Evolutionary conservation across 768 basidiomycete species (phyloP), one percentile per base, ranked within the genome.

Genomic region (Mycena crocata): DNA sequence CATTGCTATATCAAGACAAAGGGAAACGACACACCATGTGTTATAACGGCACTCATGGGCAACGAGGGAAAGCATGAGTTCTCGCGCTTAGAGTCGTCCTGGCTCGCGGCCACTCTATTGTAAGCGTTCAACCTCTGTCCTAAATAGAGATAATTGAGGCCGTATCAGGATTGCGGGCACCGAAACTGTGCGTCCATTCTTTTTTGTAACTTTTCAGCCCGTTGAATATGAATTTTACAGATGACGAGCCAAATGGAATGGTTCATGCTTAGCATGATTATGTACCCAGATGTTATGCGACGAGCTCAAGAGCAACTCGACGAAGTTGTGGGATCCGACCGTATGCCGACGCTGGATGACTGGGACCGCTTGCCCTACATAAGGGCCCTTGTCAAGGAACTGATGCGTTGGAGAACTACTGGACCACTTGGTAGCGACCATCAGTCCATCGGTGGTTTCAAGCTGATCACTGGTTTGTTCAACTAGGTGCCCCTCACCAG

Each of bases 211-310:
- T n/a, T n/a, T n/a, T n/a, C n/a, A n/a, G n/a, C n/a, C n/a, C n/a
- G n/a, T n/a, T n/a, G n/a, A n/a, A n/a, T n/a, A n/a, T n/a, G n/a
- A 37, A 8, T 37, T 37, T 17, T 9, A 9, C 42, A 55, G 54
- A 37, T 30, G 2, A 30, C 56, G 26, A 34, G 54, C 23, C 54
- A 55, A 40, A 55, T 55, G 54, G 54, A 39, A 40, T 55, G 40
- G 56, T 57, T 57, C 31, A 9, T 57, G 10, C 12, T 57, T 17
- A 23, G 26, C 42, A 44, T 57, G 56, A 32, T 57, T 3, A 10
- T 45, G 19, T 17, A 44, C 21, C 42, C 56, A 2, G 42, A 57
- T 2, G 40, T n/a, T n/a, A 40, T 44, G 17, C 14, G 21, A 17
- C n/a, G 19, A 14, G 55, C 55, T 2, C 55, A 57, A 24, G 30